Conservation (phyloP, 2,329 filamentous ascomycete genomes). For the Sclerotinia sclerotiorum region DNA sequence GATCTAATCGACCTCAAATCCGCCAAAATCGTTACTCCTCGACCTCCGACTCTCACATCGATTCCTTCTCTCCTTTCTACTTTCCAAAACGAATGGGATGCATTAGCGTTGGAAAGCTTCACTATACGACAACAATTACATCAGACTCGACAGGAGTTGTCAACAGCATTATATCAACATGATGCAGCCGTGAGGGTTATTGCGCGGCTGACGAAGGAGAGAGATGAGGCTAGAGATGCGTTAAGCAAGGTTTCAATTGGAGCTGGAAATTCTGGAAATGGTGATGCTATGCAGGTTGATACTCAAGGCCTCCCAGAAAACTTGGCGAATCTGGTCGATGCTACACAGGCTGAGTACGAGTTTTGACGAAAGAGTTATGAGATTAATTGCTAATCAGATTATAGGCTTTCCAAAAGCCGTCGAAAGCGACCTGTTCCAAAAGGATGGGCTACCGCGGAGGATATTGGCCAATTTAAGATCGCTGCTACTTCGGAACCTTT, state of each 20-base stretch:
- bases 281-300: conserved; percentile 93
- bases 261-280: conserved; percentile 53
- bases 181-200: conserved; percentile 97
- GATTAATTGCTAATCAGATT: conserved; percentile 27
- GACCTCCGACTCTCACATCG: conserved; percentile 90
- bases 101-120: conserved; percentile 86
- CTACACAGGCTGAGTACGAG: conserved; percentile 75
- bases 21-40: conserved; percentile 77
- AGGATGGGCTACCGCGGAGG: conserved; percentile 77
- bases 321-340: conserved; percentile 71
- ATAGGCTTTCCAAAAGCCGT: conserved; percentile 79
- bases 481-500: conserved; percentile 54
- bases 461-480: conserved; percentile 61
- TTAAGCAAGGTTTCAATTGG: conserved; percentile 81
- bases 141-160: conserved; percentile 89
- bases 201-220: conserved; percentile 82
- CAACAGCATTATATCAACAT: conserved; percentile 91
- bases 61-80: conserved; percentile 91
- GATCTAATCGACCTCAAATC: conserved; percentile 88
- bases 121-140: conserved; percentile 85
- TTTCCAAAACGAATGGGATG: conserved; percentile 99
- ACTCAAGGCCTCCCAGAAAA: conserved; percentile 71
- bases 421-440: conserved; percentile 85
- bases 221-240: conserved; percentile 88
- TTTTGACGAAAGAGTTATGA: not conserved